Percentiles rank a stretch among this genome's conserved stretches.
Conservation (phyloP, 2,329 filamentous ascomycete genomes). For the Amesomyces nigricolor region DNA sequence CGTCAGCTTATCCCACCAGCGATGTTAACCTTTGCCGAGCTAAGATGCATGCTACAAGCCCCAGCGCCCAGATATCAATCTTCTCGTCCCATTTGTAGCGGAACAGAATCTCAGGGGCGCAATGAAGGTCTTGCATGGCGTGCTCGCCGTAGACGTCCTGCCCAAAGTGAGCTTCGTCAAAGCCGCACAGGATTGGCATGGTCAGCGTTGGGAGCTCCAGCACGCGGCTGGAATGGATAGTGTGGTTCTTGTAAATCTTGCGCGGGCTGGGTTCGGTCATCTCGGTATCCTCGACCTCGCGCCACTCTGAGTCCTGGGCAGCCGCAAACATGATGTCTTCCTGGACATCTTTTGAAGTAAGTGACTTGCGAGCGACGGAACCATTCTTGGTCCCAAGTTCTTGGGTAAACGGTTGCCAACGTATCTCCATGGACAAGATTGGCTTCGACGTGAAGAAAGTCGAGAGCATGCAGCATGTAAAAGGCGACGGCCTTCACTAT, state of each 20-base stretch:
- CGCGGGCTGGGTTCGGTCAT: slow-evolving; percentile 3
- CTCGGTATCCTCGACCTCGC: slow-evolving; percentile 9
- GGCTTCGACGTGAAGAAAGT: slow-evolving; percentile 10
- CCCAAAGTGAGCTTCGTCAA: slow-evolving; percentile 14
- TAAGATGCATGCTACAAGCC: not conserved
- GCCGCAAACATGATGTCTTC: slow-evolving; percentile 14
- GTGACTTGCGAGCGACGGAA: not conserved
- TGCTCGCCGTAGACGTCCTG: slow-evolving; percentile 5
- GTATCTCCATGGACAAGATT: slow-evolving; percentile 6
- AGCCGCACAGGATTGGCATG: slow-evolving; percentile 7
- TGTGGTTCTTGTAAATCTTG: slow-evolving; percentile 7
- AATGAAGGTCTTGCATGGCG: slow-evolving; percentile 11
- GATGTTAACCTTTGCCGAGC: not conserved
- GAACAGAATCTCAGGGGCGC: slow-evolving; percentile 10
- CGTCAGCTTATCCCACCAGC: not conserved
- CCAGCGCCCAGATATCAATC: slow-evolving; percentile 15
- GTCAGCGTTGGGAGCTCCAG: not conserved
- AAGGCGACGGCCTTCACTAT: not conserved
- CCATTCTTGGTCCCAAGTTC: not conserved
- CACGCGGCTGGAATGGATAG: not conserved
- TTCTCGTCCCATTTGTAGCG: slow-evolving; percentile 7
- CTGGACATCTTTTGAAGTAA: slow-evolving; percentile 3
- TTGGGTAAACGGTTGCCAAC: not conserved
- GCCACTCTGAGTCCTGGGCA: not conserved
- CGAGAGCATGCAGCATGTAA: slow-evolving; percentile 6